Evolutionary conservation across 495 filamentous ascomycete genomes (phyloP), one percentile per base, ranked within the genome.

Genomic region (Neurospora discreta): DNA sequence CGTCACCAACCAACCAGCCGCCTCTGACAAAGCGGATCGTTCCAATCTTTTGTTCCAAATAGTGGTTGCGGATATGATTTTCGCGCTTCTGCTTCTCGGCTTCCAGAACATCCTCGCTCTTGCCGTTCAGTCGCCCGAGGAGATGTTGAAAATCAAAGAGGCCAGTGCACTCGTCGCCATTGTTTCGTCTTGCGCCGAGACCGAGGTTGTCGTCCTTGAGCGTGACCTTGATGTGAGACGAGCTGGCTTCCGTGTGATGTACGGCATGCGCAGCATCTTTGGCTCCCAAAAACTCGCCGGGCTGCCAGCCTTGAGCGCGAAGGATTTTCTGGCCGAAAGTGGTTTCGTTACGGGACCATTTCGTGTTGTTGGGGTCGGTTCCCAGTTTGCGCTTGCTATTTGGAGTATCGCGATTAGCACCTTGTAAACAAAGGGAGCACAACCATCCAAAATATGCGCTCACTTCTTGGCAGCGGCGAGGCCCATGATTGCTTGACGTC

Each of bases 191-290:
- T 41, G 93, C 94, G 40, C 95, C 95, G 23, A 99, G 85, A 4
- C 95, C 95, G 16, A 95, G 86, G 69, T 89, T 97, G 76, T 97
- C 92, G 75, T 97, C 94, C 80, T 96, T 97, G 44, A 97, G 79
- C 23, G 86, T 79, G 39, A 97, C 90, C 68, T 88, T 89, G 70
- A 97, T 93, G 74, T 94, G 90, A 0, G 91, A 90, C 46, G 89
- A 85, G 80, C 88, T 95, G 39, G 89, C 92, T 3, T 89, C 86
- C 41, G 91, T 93, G 78, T 93, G 89, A 72, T 90, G 85, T 65
- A 90, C 87, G 68, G 91, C 85, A 77, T 97, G 93, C 1, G 88
- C 73, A 3, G 92, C 88, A 76, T 92, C 84, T 72, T 89, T 87
- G 10, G 89, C 90, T 38, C 95, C 95, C 38, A 99, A 86, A 68